These are phyloP conservation scores for Symmetrospora coprosmae DNA, from an alignment of 768 basidiomycete genomes.

Conservation along the genomic window DNA sequence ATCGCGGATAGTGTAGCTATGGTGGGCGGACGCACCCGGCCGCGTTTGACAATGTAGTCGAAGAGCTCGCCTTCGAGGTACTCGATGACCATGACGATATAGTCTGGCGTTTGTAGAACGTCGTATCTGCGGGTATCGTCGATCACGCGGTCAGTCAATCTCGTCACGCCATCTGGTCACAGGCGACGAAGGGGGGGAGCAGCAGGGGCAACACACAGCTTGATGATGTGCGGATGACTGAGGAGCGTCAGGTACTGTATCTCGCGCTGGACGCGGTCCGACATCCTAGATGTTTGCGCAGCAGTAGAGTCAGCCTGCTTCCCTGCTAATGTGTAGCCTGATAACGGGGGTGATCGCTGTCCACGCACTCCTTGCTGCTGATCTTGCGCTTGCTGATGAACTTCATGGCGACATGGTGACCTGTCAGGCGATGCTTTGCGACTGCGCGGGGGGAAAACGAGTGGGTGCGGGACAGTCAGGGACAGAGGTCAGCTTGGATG, in stretches of 20 bases:
- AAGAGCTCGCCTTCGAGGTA: conserved; percentile 93
- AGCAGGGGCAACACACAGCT: conserved; percentile 49
- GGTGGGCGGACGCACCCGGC: conserved; percentile 37
- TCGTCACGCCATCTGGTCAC: too few relatives aligned
- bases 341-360: not conserved
- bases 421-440: conserved; percentile 84
- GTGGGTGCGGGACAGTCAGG: too few relatives aligned
- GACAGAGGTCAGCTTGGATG: too few relatives aligned
- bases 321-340: not conserved
- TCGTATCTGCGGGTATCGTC: conserved; percentile 39
- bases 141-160: too few relatives aligned
- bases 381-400: conserved; percentile 91
- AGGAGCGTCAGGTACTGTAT: conserved; percentile 93
- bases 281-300: conserved; percentile 25
- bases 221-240: conserved; percentile 92
- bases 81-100: conserved; percentile 97
- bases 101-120: conserved; percentile 74
- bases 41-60: conserved; percentile 92
- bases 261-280: conserved; percentile 26
- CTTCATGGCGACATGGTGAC: conserved; percentile 94
- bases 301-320: too few relatives aligned
- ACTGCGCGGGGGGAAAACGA: conserved; percentile 46
- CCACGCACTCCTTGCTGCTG: conserved; percentile 54
- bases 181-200: conserved; percentile 4
- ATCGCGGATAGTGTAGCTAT: not conserved